phyloP scores from a whole-genome alignment of 768 basidiomycete species.

The Naganishia vaughanmartiniae region DNA sequence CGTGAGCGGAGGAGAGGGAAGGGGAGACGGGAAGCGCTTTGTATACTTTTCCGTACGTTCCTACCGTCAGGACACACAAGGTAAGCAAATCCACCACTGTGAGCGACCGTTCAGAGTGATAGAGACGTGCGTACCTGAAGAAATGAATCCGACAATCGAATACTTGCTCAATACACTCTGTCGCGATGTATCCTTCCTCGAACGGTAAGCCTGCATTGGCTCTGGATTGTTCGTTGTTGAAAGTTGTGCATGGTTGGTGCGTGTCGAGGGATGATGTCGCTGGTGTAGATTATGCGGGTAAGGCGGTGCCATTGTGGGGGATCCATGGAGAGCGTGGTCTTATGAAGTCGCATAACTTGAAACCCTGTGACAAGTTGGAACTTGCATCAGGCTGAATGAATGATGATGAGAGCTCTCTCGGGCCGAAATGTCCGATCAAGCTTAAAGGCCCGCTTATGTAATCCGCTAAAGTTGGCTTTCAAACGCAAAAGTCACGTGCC shows the following conservation, averaged over 20 bases:
- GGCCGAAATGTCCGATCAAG: no score
- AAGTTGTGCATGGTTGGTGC: slow-evolving; percentile 34
- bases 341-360: no score
- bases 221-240: slow-evolving; percentile 54
- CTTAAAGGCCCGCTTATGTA: no score
- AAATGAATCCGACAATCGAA: slow-evolving; percentile 91
- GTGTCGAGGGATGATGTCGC: neutral
- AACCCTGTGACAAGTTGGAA: no score
- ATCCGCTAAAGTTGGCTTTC: no score
- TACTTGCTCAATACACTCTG: slow-evolving; percentile 76
- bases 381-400: no score
- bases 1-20: slow-evolving; percentile 34
- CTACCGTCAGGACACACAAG: slow-evolving; percentile 28
- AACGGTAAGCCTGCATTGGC: slow-evolving; percentile 81
- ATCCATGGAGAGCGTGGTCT: no score
- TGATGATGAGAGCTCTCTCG: no score
- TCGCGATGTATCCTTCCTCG: slow-evolving; percentile 69
- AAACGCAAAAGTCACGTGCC: no score
- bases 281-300: neutral
- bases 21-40: slow-evolving; percentile 61
- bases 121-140: slow-evolving; percentile 69
- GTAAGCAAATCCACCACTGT: neutral
- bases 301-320: slow-evolving; percentile 9
- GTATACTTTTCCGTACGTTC: slow-evolving; percentile 95
- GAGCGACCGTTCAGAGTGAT: neutral